Conservation (phyloP, 2,329 filamentous ascomycete species). For the Eutypella sp. region DNA sequence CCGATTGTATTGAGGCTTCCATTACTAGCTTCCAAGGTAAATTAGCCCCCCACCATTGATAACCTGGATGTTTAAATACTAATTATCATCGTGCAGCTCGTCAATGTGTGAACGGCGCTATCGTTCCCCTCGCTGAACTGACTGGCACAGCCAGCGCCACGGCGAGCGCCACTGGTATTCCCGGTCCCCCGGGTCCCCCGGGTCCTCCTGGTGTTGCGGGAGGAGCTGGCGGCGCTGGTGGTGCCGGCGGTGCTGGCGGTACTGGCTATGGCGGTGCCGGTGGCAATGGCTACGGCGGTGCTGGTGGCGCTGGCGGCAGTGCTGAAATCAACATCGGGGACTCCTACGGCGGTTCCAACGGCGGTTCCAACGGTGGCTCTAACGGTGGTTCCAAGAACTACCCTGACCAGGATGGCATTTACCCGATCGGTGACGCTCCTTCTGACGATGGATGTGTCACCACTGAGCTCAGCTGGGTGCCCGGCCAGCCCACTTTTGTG, state of each 20-base stretch:
- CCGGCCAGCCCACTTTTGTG: slow-evolving; percentile 15
- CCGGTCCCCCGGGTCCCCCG: neutral
- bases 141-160: neutral
- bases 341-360: no score
- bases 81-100: neutral
- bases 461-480: slow-evolving; percentile 10
- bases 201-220: neutral
- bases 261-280: no score
- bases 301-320: no score
- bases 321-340: no score
- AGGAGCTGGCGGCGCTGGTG: neutral
- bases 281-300: no score
- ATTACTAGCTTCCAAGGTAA: slow-evolving; percentile 1
- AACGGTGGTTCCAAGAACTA: no score
- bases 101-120: neutral
- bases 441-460: slow-evolving; percentile 11
- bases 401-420: slow-evolving; percentile 6
- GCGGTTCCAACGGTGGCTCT: no score
- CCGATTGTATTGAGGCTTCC: slow-evolving; percentile 1
- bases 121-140: neutral
- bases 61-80: neutral
- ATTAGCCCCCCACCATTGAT: neutral
- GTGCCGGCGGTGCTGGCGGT: neutral
- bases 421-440: slow-evolving; percentile 7
- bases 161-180: neutral